These are phyloP conservation scores for Gaeumannomyces tritici DNA, from an alignment of 2,329 filamentous ascomycete species.

Conservation along the genomic window DNA sequence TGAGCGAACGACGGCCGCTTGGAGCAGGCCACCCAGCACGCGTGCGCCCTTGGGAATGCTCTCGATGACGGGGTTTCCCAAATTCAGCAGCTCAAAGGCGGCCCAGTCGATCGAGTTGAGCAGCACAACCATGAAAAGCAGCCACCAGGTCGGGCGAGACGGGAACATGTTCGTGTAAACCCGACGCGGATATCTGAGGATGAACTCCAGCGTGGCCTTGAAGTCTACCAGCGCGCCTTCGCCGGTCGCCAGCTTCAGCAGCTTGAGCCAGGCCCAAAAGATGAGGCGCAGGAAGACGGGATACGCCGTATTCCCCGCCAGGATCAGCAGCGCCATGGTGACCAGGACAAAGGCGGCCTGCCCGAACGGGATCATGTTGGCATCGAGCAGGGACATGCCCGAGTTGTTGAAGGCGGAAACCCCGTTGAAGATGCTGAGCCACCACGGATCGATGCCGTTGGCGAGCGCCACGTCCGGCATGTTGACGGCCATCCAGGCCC, in stretches of 20 bases:
- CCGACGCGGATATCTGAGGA: constrained; percentile 45
- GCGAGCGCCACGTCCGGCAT: constrained; percentile 33
- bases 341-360: constrained; percentile 39
- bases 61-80: constrained; percentile 47
- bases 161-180: constrained; percentile 59
- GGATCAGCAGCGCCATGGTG: constrained; percentile 45
- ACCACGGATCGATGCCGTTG: constrained; percentile 57
- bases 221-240: constrained; percentile 24
- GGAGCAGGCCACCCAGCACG: constrained; percentile 56
- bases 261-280: constrained; percentile 41
- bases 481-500: constrained; percentile 48
- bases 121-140: constrained; percentile 48
- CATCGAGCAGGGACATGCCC: constrained; percentile 59
- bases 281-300: constrained; percentile 52
- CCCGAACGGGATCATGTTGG: constrained; percentile 55
- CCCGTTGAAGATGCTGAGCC: constrained; percentile 59
- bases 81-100: constrained; percentile 55
- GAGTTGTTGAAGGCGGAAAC: constrained; percentile 63
- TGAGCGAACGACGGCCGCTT: constrained; percentile 52
- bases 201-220: constrained; percentile 42
- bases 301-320: constrained; percentile 59
- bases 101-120: constrained; percentile 57
- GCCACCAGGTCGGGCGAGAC: constrained; percentile 53
- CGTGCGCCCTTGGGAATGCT: constrained; percentile 41
- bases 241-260: constrained; percentile 27